Evolutionary conservation across 331 rosid species (phyloP).

Genomic region (Acacia concinna): DNA sequence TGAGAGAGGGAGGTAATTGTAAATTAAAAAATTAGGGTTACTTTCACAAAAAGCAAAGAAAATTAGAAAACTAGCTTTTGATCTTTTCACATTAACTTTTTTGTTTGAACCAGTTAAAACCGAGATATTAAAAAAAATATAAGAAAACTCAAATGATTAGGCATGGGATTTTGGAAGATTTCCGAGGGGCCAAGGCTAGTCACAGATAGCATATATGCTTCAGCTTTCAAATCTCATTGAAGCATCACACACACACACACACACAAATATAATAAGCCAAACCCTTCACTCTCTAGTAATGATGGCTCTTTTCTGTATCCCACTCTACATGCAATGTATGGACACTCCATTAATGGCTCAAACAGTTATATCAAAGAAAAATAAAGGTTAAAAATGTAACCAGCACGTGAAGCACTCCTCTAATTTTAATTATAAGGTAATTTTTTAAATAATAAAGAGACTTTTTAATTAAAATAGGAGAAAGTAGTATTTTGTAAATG

Average conservation of each 20-base stretch:
- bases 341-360: not conserved
- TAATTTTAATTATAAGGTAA: no score
- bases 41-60: slow-evolving; percentile 25
- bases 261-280: slow-evolving; percentile 45
- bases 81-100: slow-evolving; percentile 22
- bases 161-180: slow-evolving; percentile 70
- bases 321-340: not conserved
- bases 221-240: slow-evolving; percentile 44
- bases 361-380: not conserved
- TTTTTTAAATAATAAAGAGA: no score
- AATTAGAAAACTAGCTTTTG: not conserved
- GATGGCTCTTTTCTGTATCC: slow-evolving; percentile 36
- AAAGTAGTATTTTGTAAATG: no score
- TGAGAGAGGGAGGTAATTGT: not conserved
- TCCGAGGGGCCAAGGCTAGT: slow-evolving; percentile 37
- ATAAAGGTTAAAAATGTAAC: not conserved
- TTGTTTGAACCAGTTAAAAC: not conserved
- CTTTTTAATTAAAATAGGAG: no score
- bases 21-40: not conserved
- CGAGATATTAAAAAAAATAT: not conserved
- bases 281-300: slow-evolving; percentile 51
- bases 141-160: slow-evolving; percentile 43
- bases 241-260: slow-evolving; percentile 40
- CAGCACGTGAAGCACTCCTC: no score
- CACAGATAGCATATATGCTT: slow-evolving; percentile 26